These are phyloP conservation scores for Fragaria nilgerrensis DNA, from an alignment of 306 rosid genomes.

Conservation along the genomic window DNA sequence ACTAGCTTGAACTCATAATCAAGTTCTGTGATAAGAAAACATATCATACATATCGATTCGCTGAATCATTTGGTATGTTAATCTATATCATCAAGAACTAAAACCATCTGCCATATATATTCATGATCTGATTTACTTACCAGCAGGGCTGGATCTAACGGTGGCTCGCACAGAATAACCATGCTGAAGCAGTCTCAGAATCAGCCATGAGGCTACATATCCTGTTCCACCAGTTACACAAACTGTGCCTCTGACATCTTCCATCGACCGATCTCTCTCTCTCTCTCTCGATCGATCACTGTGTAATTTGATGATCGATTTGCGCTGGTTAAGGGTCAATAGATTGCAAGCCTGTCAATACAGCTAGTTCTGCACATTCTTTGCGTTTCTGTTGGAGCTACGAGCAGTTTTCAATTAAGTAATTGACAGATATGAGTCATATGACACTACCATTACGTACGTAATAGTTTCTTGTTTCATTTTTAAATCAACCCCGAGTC, in stretches of 20 bases:
- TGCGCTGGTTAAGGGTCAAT: slow-evolving; percentile 12
- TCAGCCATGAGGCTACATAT: slow-evolving; percentile 57
- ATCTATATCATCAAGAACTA: not conserved
- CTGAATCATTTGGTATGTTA: not conserved
- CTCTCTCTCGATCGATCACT: not conserved
- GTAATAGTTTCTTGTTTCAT: not conserved
- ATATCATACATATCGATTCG: not conserved
- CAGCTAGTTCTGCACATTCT: slow-evolving; percentile 11
- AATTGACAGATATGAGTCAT: slow-evolving; percentile 1
- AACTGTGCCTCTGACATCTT: slow-evolving; percentile 36
- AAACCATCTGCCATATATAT: not conserved
- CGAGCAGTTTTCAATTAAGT: too few relatives aligned
- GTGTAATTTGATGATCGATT: not conserved
- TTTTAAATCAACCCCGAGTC: not conserved
- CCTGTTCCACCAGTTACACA: slow-evolving; percentile 73
- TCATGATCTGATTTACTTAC: slow-evolving; percentile 6
- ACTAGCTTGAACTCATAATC: not conserved
- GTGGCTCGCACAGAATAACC: slow-evolving; percentile 54
- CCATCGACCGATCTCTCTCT: slow-evolving; percentile 19
- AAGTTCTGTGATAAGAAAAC: not conserved
- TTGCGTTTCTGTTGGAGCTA: slow-evolving; percentile 8
- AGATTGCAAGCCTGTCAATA: slow-evolving; percentile 9
- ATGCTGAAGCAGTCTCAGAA: slow-evolving; percentile 53
- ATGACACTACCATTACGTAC: not conserved
- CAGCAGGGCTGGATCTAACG: slow-evolving; percentile 35